Conservation (phyloP, 176 grass and related monocot species). For the Oryza meyeriana region DNA sequence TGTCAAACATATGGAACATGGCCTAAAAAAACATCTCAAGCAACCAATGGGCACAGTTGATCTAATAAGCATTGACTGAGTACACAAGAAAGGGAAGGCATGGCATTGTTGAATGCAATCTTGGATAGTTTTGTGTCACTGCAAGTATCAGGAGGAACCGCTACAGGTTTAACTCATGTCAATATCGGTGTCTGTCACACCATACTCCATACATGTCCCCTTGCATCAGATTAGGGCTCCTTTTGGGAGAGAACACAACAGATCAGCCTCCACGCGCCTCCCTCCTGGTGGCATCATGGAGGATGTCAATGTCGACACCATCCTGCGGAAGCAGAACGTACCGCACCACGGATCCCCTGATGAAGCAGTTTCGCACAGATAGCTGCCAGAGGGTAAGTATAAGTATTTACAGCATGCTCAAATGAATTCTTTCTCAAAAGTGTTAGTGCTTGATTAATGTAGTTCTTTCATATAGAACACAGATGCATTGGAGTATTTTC, state of each 20-base stretch:
- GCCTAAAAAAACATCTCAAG: background rate
- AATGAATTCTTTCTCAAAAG: background rate
- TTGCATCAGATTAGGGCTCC: constrained; percentile 8
- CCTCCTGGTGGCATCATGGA: constrained; percentile 95
- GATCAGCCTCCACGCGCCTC: constrained; percentile 83
- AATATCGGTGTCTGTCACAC: background rate
- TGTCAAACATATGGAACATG: background rate
- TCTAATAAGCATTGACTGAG: constrained; percentile 8
- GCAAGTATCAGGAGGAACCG: constrained; percentile 7
- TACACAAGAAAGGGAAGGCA: background rate
- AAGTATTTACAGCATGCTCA: background rate
- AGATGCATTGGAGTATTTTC: background rate
- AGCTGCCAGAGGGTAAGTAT: constrained; percentile 39
- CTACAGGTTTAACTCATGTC: background rate
- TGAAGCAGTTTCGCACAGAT: constrained; percentile 96
- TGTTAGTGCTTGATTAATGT: background rate
- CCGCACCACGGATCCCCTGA: constrained; percentile 93
- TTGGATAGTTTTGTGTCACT: constrained; percentile 19
- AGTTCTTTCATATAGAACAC: background rate
- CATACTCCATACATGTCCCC: constrained; percentile 22
- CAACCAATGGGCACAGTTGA: background rate
- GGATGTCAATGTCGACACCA: constrained; percentile 88
- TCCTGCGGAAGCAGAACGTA: constrained; percentile 92
- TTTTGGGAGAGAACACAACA: background rate
- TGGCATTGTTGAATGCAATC: background rate